Evolutionary conservation across 140 eudicot species (phyloP).

Genomic region (Anethum foeniculum): DNA sequence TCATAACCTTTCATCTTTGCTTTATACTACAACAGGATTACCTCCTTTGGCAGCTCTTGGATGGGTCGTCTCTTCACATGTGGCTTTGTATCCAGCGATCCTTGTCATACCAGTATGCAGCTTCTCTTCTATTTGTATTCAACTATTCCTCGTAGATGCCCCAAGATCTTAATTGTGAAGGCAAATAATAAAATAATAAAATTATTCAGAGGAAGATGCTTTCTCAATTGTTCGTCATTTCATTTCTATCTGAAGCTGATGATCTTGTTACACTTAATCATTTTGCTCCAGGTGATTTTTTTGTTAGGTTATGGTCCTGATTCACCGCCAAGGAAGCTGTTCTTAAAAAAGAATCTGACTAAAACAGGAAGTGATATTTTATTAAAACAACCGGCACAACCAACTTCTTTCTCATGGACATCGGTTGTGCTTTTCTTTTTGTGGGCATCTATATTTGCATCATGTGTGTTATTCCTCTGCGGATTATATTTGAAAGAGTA

Average conservation of each 20-base stretch:
- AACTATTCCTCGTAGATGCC: not conserved
- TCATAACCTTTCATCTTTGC: conserved; percentile 8
- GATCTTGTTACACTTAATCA: not conserved
- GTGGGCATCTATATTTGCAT: conserved; percentile 68
- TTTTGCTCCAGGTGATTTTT: conserved; percentile 47
- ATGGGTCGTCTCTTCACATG: conserved; percentile 83
- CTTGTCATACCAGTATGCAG: conserved; percentile 65
- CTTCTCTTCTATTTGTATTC: not conserved
- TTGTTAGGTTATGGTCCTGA: conserved; percentile 78
- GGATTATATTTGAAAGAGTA: conserved; percentile 52
- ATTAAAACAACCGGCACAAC: conserved; percentile 15
- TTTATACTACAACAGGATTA: conserved; percentile 38
- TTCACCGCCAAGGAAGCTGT: conserved; percentile 77
- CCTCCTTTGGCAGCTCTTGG: conserved; percentile 91
- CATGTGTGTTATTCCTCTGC: conserved; percentile 56
- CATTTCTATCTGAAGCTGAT: not conserved
- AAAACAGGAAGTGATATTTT: conserved; percentile 17
- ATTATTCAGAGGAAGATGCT: not conserved
- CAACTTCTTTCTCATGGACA: conserved; percentile 38
- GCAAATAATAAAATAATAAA: not conserved
- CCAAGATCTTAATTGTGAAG: not conserved
- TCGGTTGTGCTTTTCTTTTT: conserved; percentile 49
- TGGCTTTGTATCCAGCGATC: conserved; percentile 76
- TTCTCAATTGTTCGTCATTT: not conserved
- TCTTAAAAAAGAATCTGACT: conserved; percentile 25